phyloP scores from a whole-genome alignment of 495 filamentous ascomycete genomes.

The Penicillium riverlandense region DNA sequence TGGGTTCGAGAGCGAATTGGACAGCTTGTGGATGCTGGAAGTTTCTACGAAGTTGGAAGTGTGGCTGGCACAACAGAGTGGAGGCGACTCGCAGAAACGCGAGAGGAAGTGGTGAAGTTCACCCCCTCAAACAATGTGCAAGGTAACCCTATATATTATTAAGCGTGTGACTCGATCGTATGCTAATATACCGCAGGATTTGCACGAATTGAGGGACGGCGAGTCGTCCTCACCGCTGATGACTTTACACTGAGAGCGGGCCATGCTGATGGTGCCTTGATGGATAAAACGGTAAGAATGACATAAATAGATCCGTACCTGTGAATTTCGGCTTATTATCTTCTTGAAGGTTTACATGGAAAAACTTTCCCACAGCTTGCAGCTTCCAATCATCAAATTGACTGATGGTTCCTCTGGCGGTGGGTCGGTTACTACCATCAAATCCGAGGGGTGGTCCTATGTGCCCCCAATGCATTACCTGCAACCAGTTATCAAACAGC shows the following conservation, averaged over 20 bases:
- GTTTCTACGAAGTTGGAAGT: slow-evolving; percentile 51
- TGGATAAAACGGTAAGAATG: slow-evolving; percentile 55
- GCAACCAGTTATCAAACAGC: slow-evolving; percentile 43
- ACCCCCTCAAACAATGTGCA: slow-evolving; percentile 51
- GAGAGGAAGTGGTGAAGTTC: slow-evolving; percentile 43
- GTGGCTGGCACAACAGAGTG: slow-evolving; percentile 52
- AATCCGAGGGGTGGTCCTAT: slow-evolving; percentile 47
- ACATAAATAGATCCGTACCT: too few species aligned
- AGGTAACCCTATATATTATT: slow-evolving; percentile 31
- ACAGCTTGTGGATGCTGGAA: slow-evolving; percentile 44
- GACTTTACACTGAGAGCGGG: slow-evolving; percentile 56
- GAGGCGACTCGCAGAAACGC: slow-evolving; percentile 37
- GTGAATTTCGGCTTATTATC: too few species aligned
- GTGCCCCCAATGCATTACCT: slow-evolving; percentile 46
- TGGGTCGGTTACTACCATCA: slow-evolving; percentile 53
- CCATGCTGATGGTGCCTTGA: slow-evolving; percentile 52
- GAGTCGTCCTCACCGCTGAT: slow-evolving; percentile 52
- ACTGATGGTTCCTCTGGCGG: slow-evolving; percentile 57
- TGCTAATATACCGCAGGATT: too few species aligned
- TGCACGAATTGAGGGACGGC: slow-evolving; percentile 42
- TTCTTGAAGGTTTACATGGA: slow-evolving; percentile 57
- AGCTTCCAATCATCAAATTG: slow-evolving; percentile 53
- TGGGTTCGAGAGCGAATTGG: slow-evolving; percentile 59
- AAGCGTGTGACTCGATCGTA: too few species aligned
- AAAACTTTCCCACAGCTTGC: slow-evolving; percentile 40